phyloP scores from a whole-genome alignment of 371 early-diverging fungal genomes.

The Mortierella sp. region DNA sequence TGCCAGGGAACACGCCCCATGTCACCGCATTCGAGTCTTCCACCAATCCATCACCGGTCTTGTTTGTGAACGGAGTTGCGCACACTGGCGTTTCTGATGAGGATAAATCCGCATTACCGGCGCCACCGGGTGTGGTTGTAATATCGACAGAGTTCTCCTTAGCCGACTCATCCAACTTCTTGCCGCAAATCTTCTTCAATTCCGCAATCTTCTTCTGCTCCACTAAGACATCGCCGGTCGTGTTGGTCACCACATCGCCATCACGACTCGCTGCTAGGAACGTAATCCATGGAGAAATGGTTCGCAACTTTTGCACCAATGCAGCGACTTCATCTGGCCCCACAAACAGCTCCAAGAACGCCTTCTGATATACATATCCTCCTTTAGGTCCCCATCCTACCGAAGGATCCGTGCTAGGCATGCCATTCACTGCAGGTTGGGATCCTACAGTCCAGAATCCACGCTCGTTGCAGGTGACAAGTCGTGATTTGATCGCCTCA shows the following conservation, averaged over 20 bases:
- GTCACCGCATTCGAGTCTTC: slow-evolving; percentile 85
- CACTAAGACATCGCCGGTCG: slow-evolving; percentile 38
- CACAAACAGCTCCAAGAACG: slow-evolving; percentile 85
- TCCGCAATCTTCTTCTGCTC: slow-evolving; percentile 53
- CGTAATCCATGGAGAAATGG: slow-evolving; percentile 73
- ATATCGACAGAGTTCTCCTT: no score
- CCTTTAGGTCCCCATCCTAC: slow-evolving; percentile 96
- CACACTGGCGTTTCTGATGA: slow-evolving; percentile 32
- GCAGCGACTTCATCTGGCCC: slow-evolving; percentile 56
- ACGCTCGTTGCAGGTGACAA: slow-evolving; percentile 71
- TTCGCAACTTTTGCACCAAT: slow-evolving; percentile 55
- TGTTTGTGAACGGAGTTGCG: slow-evolving; percentile 39
- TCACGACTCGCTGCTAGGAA: slow-evolving; percentile 87
- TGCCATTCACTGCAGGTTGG: slow-evolving; percentile 96
- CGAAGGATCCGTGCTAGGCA: slow-evolving; percentile 72
- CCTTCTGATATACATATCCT: slow-evolving; percentile 95
- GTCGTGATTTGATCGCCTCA: slow-evolving; percentile 70
- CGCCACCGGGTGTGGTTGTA: slow-evolving; percentile 1
- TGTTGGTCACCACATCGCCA: slow-evolving; percentile 54
- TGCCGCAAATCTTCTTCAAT: slow-evolving; percentile 48
- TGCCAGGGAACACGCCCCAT: slow-evolving; percentile 98
- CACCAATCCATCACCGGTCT: slow-evolving; percentile 53
- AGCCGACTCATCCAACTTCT: slow-evolving; percentile 2
- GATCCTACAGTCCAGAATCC: slow-evolving; percentile 93
- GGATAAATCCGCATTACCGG: neutral